Evolutionary conservation across 1,284 basidiomycete genomes (phyloP).

Genomic region (Cutaneotrichosporon spelunceum): DNA sequence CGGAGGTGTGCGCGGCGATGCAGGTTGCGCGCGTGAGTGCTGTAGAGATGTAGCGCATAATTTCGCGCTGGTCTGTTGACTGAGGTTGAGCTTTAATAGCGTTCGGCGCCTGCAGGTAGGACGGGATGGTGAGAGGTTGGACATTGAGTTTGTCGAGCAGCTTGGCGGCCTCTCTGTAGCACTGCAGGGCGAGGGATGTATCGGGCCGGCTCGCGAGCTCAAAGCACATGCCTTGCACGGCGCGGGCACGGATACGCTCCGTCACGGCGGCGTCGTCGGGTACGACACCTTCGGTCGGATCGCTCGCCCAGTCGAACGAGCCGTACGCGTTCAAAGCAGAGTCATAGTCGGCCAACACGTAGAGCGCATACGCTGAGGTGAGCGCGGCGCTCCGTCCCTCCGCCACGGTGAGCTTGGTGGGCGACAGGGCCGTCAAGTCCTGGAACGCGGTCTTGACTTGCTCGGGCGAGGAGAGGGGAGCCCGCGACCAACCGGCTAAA

Average conservation of each 20-base stretch:
- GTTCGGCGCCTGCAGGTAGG: constrained; percentile 29
- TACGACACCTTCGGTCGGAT: constrained; percentile 33
- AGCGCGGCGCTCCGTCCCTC: constrained; percentile 53
- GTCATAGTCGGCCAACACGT: constrained; percentile 64
- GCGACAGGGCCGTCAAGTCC: neutral
- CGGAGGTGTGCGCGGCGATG: constrained; percentile 46
- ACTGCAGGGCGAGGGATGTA: constrained; percentile 29
- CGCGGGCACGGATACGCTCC: constrained; percentile 51
- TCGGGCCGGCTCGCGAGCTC: constrained; percentile 31
- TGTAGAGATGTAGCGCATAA: constrained; percentile 43
- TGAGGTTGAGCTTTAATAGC: constrained; percentile 14
- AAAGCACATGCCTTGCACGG: constrained; percentile 46
- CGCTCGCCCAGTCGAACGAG: constrained; percentile 57
- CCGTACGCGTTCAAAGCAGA: constrained; percentile 63
- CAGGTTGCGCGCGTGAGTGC: constrained; percentile 49
- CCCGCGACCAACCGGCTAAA: neutral
- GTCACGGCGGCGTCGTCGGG: constrained; percentile 49
- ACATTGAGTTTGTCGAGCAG: constrained; percentile 22
- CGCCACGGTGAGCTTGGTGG: constrained; percentile 12
- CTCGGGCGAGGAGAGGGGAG: neutral
- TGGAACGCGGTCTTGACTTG: constrained; percentile 10
- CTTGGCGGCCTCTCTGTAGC: constrained; percentile 34
- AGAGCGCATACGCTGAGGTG: constrained; percentile 69
- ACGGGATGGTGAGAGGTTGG: constrained; percentile 27
- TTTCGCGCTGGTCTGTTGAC: constrained; percentile 35